These are phyloP conservation scores for Chaetomidium leptoderma DNA, from an alignment of 495 filamentous ascomycete species.

Conservation along the genomic window DNA sequence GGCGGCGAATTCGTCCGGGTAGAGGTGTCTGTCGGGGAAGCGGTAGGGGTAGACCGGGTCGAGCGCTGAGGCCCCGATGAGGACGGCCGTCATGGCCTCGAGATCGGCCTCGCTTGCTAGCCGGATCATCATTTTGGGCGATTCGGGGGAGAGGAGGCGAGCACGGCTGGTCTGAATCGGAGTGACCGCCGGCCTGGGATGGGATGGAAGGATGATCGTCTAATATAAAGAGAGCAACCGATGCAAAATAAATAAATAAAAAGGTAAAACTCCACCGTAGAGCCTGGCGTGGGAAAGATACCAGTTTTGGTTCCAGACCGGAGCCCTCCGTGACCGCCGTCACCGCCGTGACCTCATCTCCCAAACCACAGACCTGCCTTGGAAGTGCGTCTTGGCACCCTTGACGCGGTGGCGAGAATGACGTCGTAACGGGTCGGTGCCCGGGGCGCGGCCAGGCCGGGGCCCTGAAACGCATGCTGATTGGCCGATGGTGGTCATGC, in stretches of 20 bases:
- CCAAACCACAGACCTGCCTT: neutral
- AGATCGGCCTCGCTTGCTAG: slow-evolving; percentile 26
- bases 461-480: neutral
- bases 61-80: slow-evolving; percentile 27
- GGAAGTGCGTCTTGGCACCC: slow-evolving; percentile 2
- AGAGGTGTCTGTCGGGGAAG: slow-evolving; percentile 30
- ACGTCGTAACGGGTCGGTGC: no score
- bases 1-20: slow-evolving; percentile 25
- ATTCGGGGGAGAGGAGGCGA: neutral
- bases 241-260: no score
- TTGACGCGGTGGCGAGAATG: neutral
- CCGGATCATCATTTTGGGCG: slow-evolving; percentile 20
- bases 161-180: neutral
- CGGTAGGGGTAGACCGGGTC: slow-evolving; percentile 38
- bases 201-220: no score
- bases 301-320: neutral
- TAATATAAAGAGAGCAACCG: no score
- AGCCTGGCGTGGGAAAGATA: neutral
- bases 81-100: slow-evolving; percentile 28
- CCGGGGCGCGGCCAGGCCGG: neutral
- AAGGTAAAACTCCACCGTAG: neutral
- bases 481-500: no score
- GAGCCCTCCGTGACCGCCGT: no score
- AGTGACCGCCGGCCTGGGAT: neutral
- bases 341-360: neutral